phyloP scores from a whole-genome alignment of 2,329 filamentous ascomycete genomes.

The Pseudocercospora pini-densiflorae region DNA sequence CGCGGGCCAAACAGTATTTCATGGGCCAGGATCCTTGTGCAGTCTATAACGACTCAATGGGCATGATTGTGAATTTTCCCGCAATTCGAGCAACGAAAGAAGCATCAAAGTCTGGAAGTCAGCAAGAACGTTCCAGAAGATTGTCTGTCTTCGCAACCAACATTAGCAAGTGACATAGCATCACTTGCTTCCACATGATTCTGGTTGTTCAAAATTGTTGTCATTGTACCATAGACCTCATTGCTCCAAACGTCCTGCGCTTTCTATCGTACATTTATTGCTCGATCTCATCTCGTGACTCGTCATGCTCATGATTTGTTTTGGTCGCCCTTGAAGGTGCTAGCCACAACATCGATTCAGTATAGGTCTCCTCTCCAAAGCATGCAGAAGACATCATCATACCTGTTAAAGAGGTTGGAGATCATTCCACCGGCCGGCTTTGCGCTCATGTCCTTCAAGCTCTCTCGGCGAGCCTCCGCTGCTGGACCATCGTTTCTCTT shows the following conservation, averaged over 20 bases:
- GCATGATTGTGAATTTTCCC: no score
- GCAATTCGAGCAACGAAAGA: no score
- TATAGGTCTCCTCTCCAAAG: not conserved
- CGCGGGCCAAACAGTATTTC: no score
- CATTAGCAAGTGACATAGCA: no score
- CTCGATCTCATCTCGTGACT: not conserved
- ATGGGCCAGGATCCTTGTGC: no score
- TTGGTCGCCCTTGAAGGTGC: conserved; percentile 11
- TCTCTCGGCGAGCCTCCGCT: conserved; percentile 11
- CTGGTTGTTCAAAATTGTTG: no score
- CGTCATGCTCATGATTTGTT: not conserved
- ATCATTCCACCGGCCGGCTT: conserved; percentile 17
- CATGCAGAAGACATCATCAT: conserved; percentile 9
- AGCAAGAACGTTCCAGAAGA: no score
- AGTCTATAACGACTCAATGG: no score
- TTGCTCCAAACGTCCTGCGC: conserved; percentile 1
- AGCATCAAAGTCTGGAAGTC: no score
- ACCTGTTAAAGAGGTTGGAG: conserved; percentile 20
- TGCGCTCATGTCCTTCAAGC: conserved; percentile 19
- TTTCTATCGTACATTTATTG: not conserved
- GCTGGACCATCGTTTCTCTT: conserved; percentile 18
- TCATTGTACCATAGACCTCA: not conserved
- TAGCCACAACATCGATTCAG: not conserved
- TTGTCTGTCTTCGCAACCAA: no score
- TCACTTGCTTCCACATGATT: no score